Base-by-base conservation (phyloP, 2,329 filamentous ascomycete genomes). In the Ophiostoma sp. region DNA sequence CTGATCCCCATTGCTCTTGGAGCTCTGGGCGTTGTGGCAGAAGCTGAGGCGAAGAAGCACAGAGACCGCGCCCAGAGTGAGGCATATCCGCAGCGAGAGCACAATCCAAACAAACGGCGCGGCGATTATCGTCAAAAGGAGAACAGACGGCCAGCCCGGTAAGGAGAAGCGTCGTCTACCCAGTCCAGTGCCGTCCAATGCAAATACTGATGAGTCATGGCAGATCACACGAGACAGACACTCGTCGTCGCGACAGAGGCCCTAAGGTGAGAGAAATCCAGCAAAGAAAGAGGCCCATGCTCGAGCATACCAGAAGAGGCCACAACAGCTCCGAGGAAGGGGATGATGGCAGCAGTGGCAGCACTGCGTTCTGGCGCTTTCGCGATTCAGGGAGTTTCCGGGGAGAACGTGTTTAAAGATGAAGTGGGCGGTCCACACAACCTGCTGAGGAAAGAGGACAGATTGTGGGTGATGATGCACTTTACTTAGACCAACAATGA, bases 311-410 rank as follows among this genome's bases (percentile, higher is more conserved):
- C n/a, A 12, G 42, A 39, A 42, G 70, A 33, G 42, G 45, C 1
- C 12, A 64, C 31, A n/a, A 31, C 7, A 25, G 42, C 57, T 48
- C 57, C 22, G 28, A 1, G 12, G 33, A 19, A 22, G 72, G 28
- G 1, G 71, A 45, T 7, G 63, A 63, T 28, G 59, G 63, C 7
- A 50, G 36, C 8, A 71, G 59, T 11, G 68, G 31, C n/a, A 72
- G 72, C 52, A 73, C 61, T 2, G n/a, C 69, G 2, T 75, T 59
- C n/a, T 73, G 74, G 74, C 71, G 76, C 0, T 75, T 74, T n/a
- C 76, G 52, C 19, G 76, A 74, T 15, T 75, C 76, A 9, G 59
- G 42, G 2, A 73, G 71, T 45, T 36, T 48, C 2, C 70, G 22
- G 48, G 33, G 50, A 15, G 63, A 59, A 9, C 61, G 12, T 6